phyloP scores from a whole-genome alignment of 2,329 filamentous ascomycete genomes.

The Clonostachys solani region DNA sequence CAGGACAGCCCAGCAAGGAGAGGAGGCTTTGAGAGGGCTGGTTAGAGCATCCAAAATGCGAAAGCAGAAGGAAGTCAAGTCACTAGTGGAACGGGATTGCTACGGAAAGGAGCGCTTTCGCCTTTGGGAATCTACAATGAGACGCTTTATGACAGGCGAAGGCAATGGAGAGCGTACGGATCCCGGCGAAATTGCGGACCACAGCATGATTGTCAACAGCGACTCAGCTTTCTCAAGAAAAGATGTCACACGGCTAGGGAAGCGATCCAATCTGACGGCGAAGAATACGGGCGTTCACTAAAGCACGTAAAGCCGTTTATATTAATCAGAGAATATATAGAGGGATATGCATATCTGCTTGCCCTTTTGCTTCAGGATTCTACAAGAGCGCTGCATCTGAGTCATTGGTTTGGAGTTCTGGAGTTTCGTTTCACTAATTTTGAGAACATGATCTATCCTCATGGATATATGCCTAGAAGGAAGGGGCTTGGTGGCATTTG shows the following conservation, averaged over 20 bases:
- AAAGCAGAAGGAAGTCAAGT: slow-evolving; percentile 60
- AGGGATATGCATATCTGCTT: too few species aligned
- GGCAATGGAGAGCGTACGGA: slow-evolving; percentile 23
- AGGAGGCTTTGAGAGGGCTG: slow-evolving; percentile 55
- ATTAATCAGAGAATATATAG: too few species aligned
- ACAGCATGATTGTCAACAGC: slow-evolving; percentile 62
- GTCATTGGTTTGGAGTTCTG: too few species aligned
- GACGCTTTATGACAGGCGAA: slow-evolving; percentile 39
- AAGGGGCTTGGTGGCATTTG: too few species aligned
- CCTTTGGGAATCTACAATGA: slow-evolving; percentile 59
- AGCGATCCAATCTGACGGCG: slow-evolving; percentile 17
- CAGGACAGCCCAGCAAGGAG: slow-evolving; percentile 55
- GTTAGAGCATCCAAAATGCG: slow-evolving; percentile 60
- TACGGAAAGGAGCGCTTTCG: slow-evolving; percentile 51
- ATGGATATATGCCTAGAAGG: too few species aligned
- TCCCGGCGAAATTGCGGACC: slow-evolving; percentile 51
- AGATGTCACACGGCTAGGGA: slow-evolving; percentile 43
- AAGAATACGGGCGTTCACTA: too few species aligned
- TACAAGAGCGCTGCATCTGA: too few species aligned
- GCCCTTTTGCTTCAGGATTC: too few species aligned
- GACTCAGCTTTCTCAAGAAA: slow-evolving; percentile 47
- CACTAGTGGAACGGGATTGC: slow-evolving; percentile 46
- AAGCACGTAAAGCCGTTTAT: too few species aligned
- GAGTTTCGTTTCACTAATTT: too few species aligned
- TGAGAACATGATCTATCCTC: too few species aligned